Evolutionary conservation across 73 alveolate genomes (phyloP).

Genomic region (Tetrahymena thermophila): DNA sequence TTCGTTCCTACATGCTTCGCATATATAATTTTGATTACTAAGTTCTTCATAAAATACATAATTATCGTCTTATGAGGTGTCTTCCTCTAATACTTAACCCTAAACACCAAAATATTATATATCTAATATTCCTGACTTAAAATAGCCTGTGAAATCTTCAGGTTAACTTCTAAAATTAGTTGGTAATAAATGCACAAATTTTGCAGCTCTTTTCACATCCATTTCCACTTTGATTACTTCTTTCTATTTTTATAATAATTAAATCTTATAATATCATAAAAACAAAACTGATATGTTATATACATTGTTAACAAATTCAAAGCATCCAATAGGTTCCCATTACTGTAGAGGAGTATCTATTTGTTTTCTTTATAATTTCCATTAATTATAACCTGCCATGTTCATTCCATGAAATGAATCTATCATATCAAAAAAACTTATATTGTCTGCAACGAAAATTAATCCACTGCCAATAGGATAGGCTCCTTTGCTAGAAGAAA

Average conservation of each 20-base stretch:
- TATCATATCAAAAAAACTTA: background rate
- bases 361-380: background rate
- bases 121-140: background rate
- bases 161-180: background rate
- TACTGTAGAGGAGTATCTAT: background rate
- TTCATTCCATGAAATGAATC: background rate
- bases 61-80: background rate
- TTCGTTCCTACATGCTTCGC: background rate
- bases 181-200: background rate
- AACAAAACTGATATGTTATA: background rate
- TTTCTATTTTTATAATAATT: background rate
- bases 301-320: background rate
- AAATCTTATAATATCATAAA: background rate
- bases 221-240: background rate
- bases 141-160: background rate
- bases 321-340: background rate
- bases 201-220: background rate
- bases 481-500: background rate
- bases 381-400: background rate
- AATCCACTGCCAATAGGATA: background rate
- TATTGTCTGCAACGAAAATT: background rate
- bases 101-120: background rate
- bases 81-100: background rate
- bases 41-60: background rate
- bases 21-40: background rate